Evolutionary conservation across 306 rosid species (phyloP), one percentile per base, ranked within the genome.

Genomic region (Castanea mollissima): DNA sequence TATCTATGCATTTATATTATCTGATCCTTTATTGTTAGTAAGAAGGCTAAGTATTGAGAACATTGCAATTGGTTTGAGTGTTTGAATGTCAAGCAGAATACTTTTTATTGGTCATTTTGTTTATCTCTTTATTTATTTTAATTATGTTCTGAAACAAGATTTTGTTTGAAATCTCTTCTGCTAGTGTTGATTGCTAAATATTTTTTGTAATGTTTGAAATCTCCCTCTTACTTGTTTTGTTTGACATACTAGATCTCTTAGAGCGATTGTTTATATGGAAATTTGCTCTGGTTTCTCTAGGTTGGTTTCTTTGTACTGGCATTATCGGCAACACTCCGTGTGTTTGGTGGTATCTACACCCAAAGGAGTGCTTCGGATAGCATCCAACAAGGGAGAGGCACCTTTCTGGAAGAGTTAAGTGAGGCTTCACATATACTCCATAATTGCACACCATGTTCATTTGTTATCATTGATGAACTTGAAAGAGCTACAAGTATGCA

Each of bases 401-500:
- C 99, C 84, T 92, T 94, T 81, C 89, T 94, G 31, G 99, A 94
- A 83, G 99, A 95, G 85, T 78, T 91, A 74, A 87, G 94, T 4
- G 99, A 94, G 82, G 85, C 97, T 60, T 92, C 99, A 35, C 85
- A 87, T 77, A 92, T 91, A 71, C 94, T 92, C 23, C 94, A 82
- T 25, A 85, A 79, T n/a, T 92, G 95, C 83, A 85, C 97, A 13
- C 69, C 78, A 71, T 82, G 80, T 58, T 95, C 99, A 27, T 87
- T 95, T 75, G 97, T 92, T 52, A 89, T 95, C 83, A 83, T 92
- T 1, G 99, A 95, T 63, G 99, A 95, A 89, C 99, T 95, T 75
- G 99, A 98, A 76, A 88, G 99, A 90, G 97, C 97, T 75, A 94
- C 97, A 12, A 91, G 99, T 77, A 92, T 97, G 16, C 99, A 94